Evolutionary conservation across 208 protist species (phyloP), one percentile per base, ranked within the genome.

Genomic region (Balamuthia mandrillaris): DNA sequence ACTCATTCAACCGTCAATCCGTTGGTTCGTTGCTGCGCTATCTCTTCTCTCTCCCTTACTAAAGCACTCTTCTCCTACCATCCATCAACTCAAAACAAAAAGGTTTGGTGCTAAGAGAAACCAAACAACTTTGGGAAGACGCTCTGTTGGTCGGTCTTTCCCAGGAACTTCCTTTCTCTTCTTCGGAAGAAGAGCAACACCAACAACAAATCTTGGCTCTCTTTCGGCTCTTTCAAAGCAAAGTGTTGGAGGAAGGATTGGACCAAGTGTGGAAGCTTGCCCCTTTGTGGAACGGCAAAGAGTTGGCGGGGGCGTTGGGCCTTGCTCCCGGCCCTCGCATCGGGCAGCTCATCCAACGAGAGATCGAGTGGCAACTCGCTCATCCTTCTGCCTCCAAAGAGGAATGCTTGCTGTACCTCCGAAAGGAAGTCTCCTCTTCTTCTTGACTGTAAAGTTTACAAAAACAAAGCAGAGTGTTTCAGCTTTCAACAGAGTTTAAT

Each of bases 281-380:
- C 10, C 68, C 68, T 14, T 33, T 78, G 18, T 33, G 45, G 1
- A 78, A 78, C 68, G 68, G 68, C 0, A 35, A 78, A 33, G 68
- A 52, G 0, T 44, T 78, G 6, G 52, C 52, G 39, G 10, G n/a
- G 1, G 41, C 52, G 31, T 44, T 78, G 21, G 35, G 68, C 39
- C 4, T 78, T 44, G 12, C 39, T 49, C 68, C 68, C 21, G 68
- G 68, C n/a, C 68, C 68, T 5, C 16, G 14, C 24, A 27, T 78
- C 29, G 24, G 45, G 7, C 10, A 54, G 6, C n/a, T 14, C 68
- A 35, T 78, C 24, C 41, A 78, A 68, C 60, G 60, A 33, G 68
- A 78, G 68, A 78, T 78, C 24, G 68, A 49, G 33, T 78, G 68
- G 68, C 68, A 78, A 44, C 29, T 78, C 41, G 4, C 18, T 12